Evolutionary conservation across 2,329 filamentous ascomycete genomes (phyloP).

Genomic region (Colletotrichum sp.): DNA sequence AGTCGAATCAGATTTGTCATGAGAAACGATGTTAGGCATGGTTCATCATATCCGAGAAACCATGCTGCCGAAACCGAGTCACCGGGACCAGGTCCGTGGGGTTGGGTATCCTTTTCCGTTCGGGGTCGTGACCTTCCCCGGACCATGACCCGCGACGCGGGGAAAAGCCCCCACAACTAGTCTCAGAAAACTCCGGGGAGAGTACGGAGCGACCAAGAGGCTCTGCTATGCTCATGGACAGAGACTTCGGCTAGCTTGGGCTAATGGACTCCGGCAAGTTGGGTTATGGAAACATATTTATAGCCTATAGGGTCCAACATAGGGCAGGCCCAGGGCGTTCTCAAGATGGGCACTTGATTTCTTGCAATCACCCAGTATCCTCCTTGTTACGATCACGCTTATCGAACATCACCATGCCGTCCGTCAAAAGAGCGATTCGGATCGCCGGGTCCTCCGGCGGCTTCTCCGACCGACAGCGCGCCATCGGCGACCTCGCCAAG

Average conservation of each 20-base stretch:
- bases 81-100: neutral
- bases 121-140: neutral
- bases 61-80: neutral
- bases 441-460: conserved; percentile 38
- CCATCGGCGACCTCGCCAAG: conserved; percentile 43
- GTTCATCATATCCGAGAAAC: neutral
- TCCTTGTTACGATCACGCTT: neutral
- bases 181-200: neutral
- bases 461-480: conserved; percentile 46
- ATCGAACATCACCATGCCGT: conserved; percentile 20
- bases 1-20: neutral
- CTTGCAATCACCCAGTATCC: neutral
- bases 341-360: neutral
- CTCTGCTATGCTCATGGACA: neutral
- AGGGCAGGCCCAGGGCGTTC: neutral
- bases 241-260: neutral
- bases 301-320: neutral
- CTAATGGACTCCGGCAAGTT: neutral
- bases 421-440: conserved; percentile 38
- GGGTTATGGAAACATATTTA: neutral
- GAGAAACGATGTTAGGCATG: neutral
- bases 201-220: neutral
- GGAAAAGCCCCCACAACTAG: neutral
- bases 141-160: neutral
- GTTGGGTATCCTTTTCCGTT: neutral